These are phyloP conservation scores for Aspergillus nomiae DNA, from an alignment of 2,329 filamentous ascomycete species.

Conservation along the genomic window DNA sequence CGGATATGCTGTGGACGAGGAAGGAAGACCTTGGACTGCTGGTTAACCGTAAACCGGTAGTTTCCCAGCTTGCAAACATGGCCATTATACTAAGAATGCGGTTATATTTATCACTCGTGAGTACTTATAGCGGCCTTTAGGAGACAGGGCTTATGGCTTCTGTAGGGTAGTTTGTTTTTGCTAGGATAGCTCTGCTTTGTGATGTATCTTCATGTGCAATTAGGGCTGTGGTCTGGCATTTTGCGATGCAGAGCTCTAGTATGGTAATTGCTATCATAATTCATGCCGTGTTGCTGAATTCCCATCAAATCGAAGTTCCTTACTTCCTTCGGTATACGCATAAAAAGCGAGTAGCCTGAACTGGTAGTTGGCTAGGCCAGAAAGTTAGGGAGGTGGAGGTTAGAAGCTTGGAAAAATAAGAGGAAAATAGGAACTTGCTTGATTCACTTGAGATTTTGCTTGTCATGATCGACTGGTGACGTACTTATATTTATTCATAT, in stretches of 20 bases:
- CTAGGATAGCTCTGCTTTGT: neutral
- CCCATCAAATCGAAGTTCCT: neutral
- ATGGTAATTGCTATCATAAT: neutral
- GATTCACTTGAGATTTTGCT: no score
- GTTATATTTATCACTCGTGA: neutral
- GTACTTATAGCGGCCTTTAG: neutral
- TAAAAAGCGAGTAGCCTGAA: no score
- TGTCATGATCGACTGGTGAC: no score
- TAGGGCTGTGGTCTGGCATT: neutral
- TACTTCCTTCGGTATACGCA: neutral
- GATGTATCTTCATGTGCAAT: neutral
- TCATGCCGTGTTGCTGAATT: neutral
- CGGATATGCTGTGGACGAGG: neutral
- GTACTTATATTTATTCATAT: no score
- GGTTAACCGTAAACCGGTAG: neutral
- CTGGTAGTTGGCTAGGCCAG: no score
- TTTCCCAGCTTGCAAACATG: neutral
- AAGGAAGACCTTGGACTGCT: neutral
- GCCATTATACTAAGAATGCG: neutral
- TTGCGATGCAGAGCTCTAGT: neutral
- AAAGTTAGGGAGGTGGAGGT: no score
- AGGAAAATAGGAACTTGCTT: no score
- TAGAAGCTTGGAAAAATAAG: no score
- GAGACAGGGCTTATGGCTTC: neutral
- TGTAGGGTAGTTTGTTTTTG: neutral